Percentiles rank a stretch among this genome's conserved stretches.
Evolutionary conservation across 257 asterid species (phyloP).

Genomic region (Orobanche coerulescens): DNA sequence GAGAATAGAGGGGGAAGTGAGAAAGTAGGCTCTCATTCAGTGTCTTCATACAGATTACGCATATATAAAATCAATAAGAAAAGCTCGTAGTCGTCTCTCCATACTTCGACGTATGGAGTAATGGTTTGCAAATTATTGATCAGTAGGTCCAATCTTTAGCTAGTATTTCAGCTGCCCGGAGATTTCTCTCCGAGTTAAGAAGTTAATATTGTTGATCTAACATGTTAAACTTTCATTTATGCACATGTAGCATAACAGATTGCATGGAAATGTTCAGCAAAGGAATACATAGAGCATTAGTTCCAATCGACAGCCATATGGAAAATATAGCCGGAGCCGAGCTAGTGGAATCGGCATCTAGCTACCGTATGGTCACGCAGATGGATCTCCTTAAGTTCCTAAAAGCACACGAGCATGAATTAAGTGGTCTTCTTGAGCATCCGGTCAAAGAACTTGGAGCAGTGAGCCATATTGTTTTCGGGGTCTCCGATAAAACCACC

Average conservation of each 20-base stretch:
- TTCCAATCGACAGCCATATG: constrained; percentile 59
- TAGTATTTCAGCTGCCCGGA: no score
- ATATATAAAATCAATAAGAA: no score
- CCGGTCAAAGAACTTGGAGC: constrained; percentile 39
- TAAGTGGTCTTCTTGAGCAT: constrained; percentile 32
- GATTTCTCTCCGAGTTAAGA: no score
- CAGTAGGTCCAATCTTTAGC: no score
- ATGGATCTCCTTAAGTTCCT: constrained; percentile 69
- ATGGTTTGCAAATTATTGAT: no score
- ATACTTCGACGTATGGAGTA: no score
- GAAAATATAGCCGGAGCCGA: constrained; percentile 68
- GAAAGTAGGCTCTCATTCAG: no score
- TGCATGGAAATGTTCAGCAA: constrained; percentile 93
- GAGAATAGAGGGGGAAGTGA: no score
- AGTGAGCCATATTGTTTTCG: constrained; percentile 43
- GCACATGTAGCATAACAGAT: constrained; percentile 46
- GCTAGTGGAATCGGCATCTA: constrained; percentile 66
- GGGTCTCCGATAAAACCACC: constrained; percentile 41
- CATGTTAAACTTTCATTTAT: neutral
- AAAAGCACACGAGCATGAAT: constrained; percentile 41
- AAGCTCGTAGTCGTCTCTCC: no score
- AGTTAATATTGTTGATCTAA: no score
- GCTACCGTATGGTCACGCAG: constrained; percentile 79
- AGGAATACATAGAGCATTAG: constrained; percentile 83
- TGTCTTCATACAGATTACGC: no score